These are phyloP conservation scores for Globisporangium cystogenes DNA, from an alignment of 352 stramenopile species.

Conservation along the genomic window DNA sequence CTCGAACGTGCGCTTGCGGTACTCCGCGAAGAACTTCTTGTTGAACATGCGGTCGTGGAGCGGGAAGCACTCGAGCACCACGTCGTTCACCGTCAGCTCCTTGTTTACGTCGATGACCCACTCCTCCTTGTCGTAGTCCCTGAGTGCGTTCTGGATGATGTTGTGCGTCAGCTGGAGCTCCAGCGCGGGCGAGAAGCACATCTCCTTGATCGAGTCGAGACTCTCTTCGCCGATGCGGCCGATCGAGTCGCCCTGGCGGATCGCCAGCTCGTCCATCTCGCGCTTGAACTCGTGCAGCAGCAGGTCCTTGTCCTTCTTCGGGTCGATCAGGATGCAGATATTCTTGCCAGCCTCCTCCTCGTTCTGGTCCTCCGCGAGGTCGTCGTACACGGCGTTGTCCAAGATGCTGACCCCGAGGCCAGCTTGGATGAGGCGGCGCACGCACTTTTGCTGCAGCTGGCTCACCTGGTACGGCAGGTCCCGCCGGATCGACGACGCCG, in stretches of 20 bases:
- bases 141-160: conserved; percentile 84
- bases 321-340: conserved; percentile 75
- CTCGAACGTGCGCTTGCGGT: conserved; percentile 78
- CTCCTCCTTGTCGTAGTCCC: conserved; percentile 85
- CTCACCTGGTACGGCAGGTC: conserved; percentile 68
- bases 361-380: conserved; percentile 24
- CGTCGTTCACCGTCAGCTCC: conserved; percentile 67
- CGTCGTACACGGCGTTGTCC: conserved; percentile 64
- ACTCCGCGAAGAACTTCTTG: conserved; percentile 85
- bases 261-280: conserved; percentile 80
- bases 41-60: conserved; percentile 84
- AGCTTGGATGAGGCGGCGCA: conserved; percentile 74
- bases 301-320: conserved; percentile 79
- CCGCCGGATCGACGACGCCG: conserved; percentile 53
- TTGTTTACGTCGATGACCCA: conserved; percentile 86
- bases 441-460: conserved; percentile 75
- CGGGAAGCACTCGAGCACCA: conserved; percentile 78
- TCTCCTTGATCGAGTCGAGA: conserved; percentile 69
- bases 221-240: conserved; percentile 69
- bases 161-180: conserved; percentile 87
- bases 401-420: conserved; percentile 66
- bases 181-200: conserved; percentile 82
- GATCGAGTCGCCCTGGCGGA: conserved; percentile 67
- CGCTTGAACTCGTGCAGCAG: conserved; percentile 86
- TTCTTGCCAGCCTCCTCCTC: conserved; percentile 58